A percentile compares a stretch with the other conserved stretches of the same genome.
Conservation (phyloP, 495 filamentous ascomycete species). For the Filosporella fistucella region DNA sequence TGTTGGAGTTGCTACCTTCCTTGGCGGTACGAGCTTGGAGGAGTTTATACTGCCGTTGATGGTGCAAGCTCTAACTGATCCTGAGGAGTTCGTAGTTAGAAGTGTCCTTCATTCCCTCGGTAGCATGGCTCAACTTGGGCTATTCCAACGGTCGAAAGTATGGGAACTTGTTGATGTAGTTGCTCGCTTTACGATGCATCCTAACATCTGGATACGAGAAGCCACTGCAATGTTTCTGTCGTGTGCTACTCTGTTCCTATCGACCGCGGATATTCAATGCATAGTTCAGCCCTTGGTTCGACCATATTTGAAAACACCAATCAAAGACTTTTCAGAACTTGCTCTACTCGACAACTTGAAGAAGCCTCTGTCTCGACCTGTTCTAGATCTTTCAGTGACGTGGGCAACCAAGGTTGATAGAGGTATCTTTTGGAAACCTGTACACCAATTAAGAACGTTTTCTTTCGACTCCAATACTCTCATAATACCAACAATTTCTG, state of each 20-base stretch:
- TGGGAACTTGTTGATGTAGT: slow-evolving; percentile 84
- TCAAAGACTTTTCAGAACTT: slow-evolving; percentile 61
- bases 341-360: slow-evolving; percentile 79
- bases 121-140: slow-evolving; percentile 81
- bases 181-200: slow-evolving; percentile 83
- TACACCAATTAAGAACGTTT: slow-evolving; percentile 61
- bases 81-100: slow-evolving; percentile 93
- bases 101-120: slow-evolving; percentile 83
- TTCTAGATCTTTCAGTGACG: slow-evolving; percentile 78
- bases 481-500: slow-evolving; percentile 37
- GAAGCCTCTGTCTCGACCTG: slow-evolving; percentile 68
- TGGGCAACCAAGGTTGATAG: slow-evolving; percentile 82
- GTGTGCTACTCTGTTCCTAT: slow-evolving; percentile 70
- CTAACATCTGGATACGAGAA: slow-evolving; percentile 92
- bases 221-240: slow-evolving; percentile 79
- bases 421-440: slow-evolving; percentile 80
- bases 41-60: slow-evolving; percentile 96
- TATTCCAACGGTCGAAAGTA: slow-evolving; percentile 77
- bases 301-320: slow-evolving; percentile 73
- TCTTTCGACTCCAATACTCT: slow-evolving; percentile 53
- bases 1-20: slow-evolving; percentile 85
- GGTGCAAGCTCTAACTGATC: slow-evolving; percentile 93
- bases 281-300: slow-evolving; percentile 73
- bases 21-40: slow-evolving; percentile 83
- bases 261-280: slow-evolving; percentile 74